Percentiles rank a stretch among this genome's conserved stretches.
Evolutionary conservation across 2,329 filamentous ascomycete species (phyloP).

Genomic region (Lecanicillium sp.): DNA sequence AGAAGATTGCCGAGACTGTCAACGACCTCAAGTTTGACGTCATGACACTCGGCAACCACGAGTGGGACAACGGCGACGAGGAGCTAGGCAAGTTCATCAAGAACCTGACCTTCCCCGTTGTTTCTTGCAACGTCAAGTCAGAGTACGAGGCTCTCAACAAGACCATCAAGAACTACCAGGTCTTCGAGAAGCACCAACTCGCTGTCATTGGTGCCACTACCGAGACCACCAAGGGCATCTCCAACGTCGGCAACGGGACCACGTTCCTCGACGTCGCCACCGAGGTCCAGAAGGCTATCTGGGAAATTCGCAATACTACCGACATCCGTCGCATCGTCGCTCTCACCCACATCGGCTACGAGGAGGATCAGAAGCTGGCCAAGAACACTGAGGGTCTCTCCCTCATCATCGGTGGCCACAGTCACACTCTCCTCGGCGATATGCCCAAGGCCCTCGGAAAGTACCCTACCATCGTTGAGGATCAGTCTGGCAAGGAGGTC

Average conservation of each 20-base stretch:
- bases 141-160: slow-evolving; percentile 52
- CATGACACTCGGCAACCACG: slow-evolving; percentile 63
- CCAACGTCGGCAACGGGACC: slow-evolving; percentile 52
- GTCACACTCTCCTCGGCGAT: slow-evolving; percentile 53
- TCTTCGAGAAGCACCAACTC: slow-evolving; percentile 55
- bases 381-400: slow-evolving; percentile 55
- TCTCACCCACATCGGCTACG: slow-evolving; percentile 62
- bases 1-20: slow-evolving; percentile 62
- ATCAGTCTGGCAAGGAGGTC: slow-evolving; percentile 58
- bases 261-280: slow-evolving; percentile 51
- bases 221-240: slow-evolving; percentile 51
- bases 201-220: slow-evolving; percentile 62
- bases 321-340: slow-evolving; percentile 60
- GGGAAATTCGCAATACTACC: slow-evolving; percentile 54
- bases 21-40: slow-evolving; percentile 61
- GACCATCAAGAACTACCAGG: slow-evolving; percentile 59
- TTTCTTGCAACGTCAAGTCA: slow-evolving; percentile 59
- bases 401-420: slow-evolving; percentile 62
- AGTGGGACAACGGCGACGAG: slow-evolving; percentile 61
- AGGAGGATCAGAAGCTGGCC: slow-evolving; percentile 56
- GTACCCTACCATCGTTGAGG: slow-evolving; percentile 58
- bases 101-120: slow-evolving; percentile 59
- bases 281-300: slow-evolving; percentile 55
- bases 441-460: slow-evolving; percentile 51
- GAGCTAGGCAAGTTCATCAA: slow-evolving; percentile 54